These are phyloP conservation scores for Grosmannia penicillata DNA, from an alignment of 2,329 filamentous ascomycete species.

Conservation along the genomic window DNA sequence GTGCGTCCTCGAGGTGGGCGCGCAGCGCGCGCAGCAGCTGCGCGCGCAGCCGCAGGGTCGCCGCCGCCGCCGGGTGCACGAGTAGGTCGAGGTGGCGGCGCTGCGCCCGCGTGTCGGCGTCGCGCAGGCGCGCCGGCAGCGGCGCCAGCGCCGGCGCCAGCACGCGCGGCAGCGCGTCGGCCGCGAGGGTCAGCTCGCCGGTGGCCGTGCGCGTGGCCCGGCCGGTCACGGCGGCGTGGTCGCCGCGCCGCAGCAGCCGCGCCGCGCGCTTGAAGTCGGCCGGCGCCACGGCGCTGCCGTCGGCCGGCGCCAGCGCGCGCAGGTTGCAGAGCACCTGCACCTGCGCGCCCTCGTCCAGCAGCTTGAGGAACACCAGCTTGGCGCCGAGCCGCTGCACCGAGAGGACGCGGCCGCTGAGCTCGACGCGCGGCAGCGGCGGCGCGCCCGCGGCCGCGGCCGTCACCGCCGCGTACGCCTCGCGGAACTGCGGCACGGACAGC, in stretches of 20 bases:
- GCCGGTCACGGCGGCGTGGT: conserved; percentile 65
- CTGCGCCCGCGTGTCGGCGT: conserved; percentile 57
- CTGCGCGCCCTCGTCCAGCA: conserved; percentile 56
- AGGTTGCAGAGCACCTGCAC: conserved; percentile 68
- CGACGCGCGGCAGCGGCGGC: conserved; percentile 4
- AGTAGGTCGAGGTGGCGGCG: conserved; percentile 79
- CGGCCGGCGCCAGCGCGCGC: conserved; percentile 22
- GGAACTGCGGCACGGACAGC: conserved; percentile 6
- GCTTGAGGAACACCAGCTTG: conserved; percentile 72
- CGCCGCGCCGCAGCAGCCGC: conserved; percentile 60
- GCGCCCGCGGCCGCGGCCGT: not conserved
- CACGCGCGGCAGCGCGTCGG: conserved; percentile 51
- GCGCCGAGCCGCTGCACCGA: conserved; percentile 57
- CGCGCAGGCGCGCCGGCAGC: conserved; percentile 55
- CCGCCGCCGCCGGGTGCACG: conserved; percentile 51
- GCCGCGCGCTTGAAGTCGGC: conserved; percentile 43
- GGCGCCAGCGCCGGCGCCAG: conserved; percentile 68
- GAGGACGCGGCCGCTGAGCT: conserved; percentile 48
- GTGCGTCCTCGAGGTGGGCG: conserved; percentile 52
- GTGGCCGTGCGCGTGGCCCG: conserved; percentile 50
- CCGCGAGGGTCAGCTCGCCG: conserved; percentile 65
- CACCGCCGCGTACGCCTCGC: not conserved
- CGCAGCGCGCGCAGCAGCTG: conserved; percentile 61
- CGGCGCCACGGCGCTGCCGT: conserved; percentile 12
- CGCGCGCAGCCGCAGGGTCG: conserved; percentile 54